Evolutionary conservation across 179 eudicot species (phyloP), one percentile per base, ranked within the genome.

Genomic region (Spinacia oleracea): DNA sequence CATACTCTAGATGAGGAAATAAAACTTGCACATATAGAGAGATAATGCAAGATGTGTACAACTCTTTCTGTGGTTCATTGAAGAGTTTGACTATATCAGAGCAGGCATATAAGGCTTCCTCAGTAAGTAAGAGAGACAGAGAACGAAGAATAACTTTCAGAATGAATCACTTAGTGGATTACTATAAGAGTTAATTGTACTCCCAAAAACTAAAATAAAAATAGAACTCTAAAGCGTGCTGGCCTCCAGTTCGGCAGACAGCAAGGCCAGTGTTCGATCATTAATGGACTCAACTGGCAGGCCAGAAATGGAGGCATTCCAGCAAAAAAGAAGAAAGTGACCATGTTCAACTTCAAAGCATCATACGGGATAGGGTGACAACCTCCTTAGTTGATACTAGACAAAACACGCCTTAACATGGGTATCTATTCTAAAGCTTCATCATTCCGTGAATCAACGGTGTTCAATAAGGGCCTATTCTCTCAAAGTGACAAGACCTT

Each of bases 11-110:
- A 46, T 11, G 31, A 45, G 38, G 27, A 38, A 14, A 18, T 45
- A 48, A 11, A 2, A 16, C 35, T 27, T 12, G 6, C 72, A 4
- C 25, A 2, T 20, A 35, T 35, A 18, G 27, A 66, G 45, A 35
- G 70, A 66, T 31, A 18, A 66, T 66, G 70, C 70, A 66, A 66
- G 5, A 29, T 60, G 66, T 14, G 34, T 29, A 14, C 66, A 60
- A 29, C 66, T 60, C 66, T 29, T 38, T 18, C 38, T 67, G 29
- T 67, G 2, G 11, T 53, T 53, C 25, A 9, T 67, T 3, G 1
- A 40, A 35, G 48, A 67, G 16, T 60, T 27, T 60, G 66, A 20
- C 18, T 11, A 14, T 12, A 29, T n/a, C 35, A 10, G 18, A 60
- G 16, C 66, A 27, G 18, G 35, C 20, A 29, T 29, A 8, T 5